A percentile compares a stretch with the other conserved stretches of the same genome.
phyloP scores from a whole-genome alignment of 2,329 filamentous ascomycete species.

The Fusarium setosum region DNA sequence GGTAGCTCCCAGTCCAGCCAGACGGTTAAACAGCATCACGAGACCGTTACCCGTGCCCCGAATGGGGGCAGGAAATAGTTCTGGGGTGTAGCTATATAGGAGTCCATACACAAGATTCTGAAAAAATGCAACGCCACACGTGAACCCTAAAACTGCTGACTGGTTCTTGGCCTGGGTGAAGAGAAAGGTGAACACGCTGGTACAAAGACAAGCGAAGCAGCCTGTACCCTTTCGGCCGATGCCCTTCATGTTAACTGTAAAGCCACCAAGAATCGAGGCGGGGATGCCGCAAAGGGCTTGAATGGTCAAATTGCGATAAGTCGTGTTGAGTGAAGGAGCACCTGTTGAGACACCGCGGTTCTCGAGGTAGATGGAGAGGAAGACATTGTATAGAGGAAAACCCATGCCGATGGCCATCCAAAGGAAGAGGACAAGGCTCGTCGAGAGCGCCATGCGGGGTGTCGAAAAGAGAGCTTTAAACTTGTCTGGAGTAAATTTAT shows the following conservation, averaged over 20 bases:
- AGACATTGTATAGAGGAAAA: slow-evolving; percentile 67
- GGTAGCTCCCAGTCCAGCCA: not conserved
- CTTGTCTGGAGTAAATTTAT: slow-evolving; percentile 61
- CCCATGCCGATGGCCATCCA: slow-evolving; percentile 70
- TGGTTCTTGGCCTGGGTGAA: not conserved
- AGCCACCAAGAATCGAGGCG: not conserved
- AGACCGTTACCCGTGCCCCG: not conserved
- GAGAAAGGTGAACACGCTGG: not conserved
- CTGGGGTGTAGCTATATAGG: not conserved
- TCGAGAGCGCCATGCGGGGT: slow-evolving; percentile 62
- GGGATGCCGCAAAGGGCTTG: not conserved
- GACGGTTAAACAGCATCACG: not conserved
- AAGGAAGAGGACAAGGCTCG: slow-evolving; percentile 61
- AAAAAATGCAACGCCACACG: not conserved
- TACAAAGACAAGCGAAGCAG: not conserved
- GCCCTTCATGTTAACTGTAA: not conserved
- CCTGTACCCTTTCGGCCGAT: not conserved
- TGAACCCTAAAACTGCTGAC: not conserved
- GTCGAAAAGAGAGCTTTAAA: slow-evolving; percentile 65
- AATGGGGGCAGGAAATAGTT: not conserved
- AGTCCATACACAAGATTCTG: not conserved
- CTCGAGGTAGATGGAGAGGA: slow-evolving; percentile 42
- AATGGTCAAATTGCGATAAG: not conserved
- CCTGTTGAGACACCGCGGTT: slow-evolving; percentile 21
- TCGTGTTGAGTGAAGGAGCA: not conserved